These are phyloP conservation scores for Mucor circinelloides DNA, from an alignment of 371 early-diverging fungal species.

Conservation along the genomic window DNA sequence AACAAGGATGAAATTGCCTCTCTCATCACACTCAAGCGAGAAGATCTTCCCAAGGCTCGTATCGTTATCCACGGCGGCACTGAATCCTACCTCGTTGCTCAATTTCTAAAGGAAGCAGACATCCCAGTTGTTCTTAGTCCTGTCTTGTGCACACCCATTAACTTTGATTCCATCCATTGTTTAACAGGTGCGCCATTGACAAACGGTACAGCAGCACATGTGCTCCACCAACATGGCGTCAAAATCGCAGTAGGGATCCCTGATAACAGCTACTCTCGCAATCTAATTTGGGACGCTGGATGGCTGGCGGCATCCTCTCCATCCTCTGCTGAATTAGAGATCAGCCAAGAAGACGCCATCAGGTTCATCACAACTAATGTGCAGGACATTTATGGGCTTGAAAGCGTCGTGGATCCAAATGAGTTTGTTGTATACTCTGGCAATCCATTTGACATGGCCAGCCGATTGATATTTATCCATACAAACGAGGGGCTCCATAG, in stretches of 20 bases:
- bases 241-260: constrained; percentile 61
- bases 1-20: constrained; percentile 76
- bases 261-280: constrained; percentile 62
- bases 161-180: constrained; percentile 72
- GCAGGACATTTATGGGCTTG: constrained; percentile 62
- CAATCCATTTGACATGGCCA: constrained; percentile 59
- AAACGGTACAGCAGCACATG: constrained; percentile 61
- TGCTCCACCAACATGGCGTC: constrained; percentile 66
- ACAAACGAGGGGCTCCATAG: constrained; percentile 13
- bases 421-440: constrained; percentile 59
- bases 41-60: constrained; percentile 34
- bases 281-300: constrained; percentile 79
- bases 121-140: constrained; percentile 71
- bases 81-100: constrained; percentile 73
- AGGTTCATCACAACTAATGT: constrained; percentile 74
- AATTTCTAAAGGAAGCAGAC: constrained; percentile 54
- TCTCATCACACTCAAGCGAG: constrained; percentile 60
- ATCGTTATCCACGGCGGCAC: constrained; percentile 65
- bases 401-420: constrained; percentile 1
- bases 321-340: constrained; percentile 9
- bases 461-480: constrained; percentile 44
- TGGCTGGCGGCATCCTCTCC: constrained; percentile 60
- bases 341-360: constrained; percentile 66
- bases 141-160: constrained; percentile 64
- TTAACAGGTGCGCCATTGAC: constrained; percentile 61